Percentiles rank a stretch among this genome's conserved stretches.
Conservation (phyloP, 495 filamentous ascomycete species). For the Lasiosphaeriaceae sp. region DNA sequence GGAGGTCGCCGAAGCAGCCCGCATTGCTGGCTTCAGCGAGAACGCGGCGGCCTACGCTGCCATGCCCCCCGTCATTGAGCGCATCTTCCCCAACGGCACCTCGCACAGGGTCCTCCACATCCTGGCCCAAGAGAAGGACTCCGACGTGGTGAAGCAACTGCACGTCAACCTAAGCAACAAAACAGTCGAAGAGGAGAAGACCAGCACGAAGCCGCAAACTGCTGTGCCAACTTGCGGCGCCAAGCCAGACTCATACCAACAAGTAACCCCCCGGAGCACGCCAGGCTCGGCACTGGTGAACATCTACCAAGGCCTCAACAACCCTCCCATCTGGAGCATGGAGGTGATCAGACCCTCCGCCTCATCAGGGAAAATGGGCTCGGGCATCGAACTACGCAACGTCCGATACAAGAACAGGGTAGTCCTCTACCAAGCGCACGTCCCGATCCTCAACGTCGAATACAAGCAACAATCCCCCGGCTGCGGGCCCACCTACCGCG, state of each 20-base stretch:
- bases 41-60: background rate
- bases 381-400: background rate
- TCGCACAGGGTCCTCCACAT: constrained; percentile 1
- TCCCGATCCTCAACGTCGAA: constrained; percentile 3
- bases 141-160: background rate
- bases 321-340: background rate
- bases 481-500: constrained; percentile 4
- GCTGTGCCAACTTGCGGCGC: too few relatives aligned
- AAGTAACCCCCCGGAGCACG: background rate
- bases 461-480: background rate
- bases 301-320: background rate
- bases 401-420: background rate
- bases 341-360: background rate
- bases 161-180: constrained; percentile 2
- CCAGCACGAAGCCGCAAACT: background rate
- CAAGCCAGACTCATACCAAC: background rate
- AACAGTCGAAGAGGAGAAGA: background rate
- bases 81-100: background rate
- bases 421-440: background rate
- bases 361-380: background rate
- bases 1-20: background rate
- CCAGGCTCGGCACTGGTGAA: background rate
- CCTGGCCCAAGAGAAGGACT: background rate
- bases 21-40: background rate
- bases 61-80: background rate